Evolutionary conservation across 169 alveolate genomes (phyloP).

Genomic region (Eimeria praecox): DNA sequence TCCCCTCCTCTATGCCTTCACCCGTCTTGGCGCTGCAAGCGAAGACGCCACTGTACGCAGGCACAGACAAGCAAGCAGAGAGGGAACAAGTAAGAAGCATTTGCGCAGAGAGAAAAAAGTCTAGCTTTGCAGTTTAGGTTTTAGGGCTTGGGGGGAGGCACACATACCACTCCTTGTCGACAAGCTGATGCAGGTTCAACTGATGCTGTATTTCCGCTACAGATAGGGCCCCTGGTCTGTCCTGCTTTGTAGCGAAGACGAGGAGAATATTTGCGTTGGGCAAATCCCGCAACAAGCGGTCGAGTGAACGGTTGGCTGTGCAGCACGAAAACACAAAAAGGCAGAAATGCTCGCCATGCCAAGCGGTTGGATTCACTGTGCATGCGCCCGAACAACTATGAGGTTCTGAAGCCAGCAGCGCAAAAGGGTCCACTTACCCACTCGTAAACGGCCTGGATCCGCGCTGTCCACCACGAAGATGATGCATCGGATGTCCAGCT

Average conservation of each 20-base stretch:
- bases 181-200: conserved; percentile 71
- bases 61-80: neutral
- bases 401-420: neutral
- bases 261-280: conserved; percentile 78
- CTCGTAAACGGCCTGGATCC: conserved; percentile 78
- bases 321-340: neutral
- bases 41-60: conserved; percentile 89
- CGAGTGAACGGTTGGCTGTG: conserved; percentile 78
- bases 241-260: conserved; percentile 81
- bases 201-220: conserved; percentile 79
- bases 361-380: neutral
- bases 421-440: conserved; percentile 47
- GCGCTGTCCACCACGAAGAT: conserved; percentile 81
- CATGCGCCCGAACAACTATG: neutral
- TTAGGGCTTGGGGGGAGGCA: neutral
- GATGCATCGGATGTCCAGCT: conserved; percentile 77
- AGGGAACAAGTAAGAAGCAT: neutral
- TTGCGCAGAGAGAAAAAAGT: neutral
- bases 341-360: neutral
- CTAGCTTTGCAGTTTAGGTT: neutral
- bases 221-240: conserved; percentile 78
- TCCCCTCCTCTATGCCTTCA: conserved; percentile 94
- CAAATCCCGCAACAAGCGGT: conserved; percentile 76
- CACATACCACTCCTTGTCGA: conserved; percentile 77
- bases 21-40: conserved; percentile 95